phyloP scores from a whole-genome alignment of 202 grass and related monocot genomes.

The Carex arenaria region DNA sequence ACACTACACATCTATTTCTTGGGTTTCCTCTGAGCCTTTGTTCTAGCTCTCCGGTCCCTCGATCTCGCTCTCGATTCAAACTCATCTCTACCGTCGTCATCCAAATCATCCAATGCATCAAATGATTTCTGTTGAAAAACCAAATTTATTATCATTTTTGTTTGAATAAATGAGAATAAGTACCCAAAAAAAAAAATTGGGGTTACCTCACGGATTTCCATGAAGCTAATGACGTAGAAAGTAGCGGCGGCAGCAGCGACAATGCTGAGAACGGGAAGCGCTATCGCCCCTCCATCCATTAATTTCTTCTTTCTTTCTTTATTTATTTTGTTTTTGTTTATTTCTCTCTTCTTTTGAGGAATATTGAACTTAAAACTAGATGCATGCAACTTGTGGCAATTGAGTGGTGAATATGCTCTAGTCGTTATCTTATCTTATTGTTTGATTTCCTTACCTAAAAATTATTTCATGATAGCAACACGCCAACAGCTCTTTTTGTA shows the following conservation, averaged over 20 bases:
- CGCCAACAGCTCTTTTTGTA: too few species aligned
- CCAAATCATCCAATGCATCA: conserved; percentile 49
- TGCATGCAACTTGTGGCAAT: too few species aligned
- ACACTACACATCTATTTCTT: conserved; percentile 30
- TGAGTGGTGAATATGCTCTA: too few species aligned
- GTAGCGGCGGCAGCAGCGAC: conserved; percentile 56
- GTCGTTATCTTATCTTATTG: too few species aligned
- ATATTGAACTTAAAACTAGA: too few species aligned
- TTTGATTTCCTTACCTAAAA: too few species aligned
- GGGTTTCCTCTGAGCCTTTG: conserved; percentile 46
- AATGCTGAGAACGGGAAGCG: conserved; percentile 54
- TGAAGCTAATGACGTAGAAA: conserved; percentile 90
- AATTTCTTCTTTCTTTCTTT: not conserved
- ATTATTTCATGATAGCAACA: too few species aligned
- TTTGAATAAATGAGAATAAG: not conserved
- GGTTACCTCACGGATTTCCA: conserved; percentile 55
- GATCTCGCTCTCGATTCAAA: conserved; percentile 21
- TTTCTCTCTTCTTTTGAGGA: too few species aligned
- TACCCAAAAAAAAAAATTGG: not conserved
- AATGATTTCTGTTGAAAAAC: conserved; percentile 55
- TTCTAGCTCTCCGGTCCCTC: conserved; percentile 51
- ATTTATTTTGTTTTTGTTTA: too few species aligned
- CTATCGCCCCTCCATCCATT: conserved; percentile 62
- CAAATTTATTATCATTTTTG: not conserved
- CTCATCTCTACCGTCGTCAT: conserved; percentile 31